These are phyloP conservation scores for Tuctoria greenei DNA, from an alignment of 176 grass and related monocot species.

Conservation along the genomic window DNA sequence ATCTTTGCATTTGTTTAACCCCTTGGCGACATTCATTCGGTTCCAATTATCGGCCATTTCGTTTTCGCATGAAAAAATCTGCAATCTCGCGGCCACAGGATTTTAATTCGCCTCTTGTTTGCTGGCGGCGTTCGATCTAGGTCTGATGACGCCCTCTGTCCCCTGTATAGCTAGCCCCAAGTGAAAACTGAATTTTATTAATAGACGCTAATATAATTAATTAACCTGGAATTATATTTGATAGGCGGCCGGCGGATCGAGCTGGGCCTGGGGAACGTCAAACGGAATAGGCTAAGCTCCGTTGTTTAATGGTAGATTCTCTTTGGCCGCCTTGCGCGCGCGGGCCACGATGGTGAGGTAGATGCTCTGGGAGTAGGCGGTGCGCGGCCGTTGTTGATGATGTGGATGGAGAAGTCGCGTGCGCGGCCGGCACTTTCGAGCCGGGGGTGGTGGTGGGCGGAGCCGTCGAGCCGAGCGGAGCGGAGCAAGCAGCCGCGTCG, in stretches of 20 bases:
- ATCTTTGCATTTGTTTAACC: constrained; percentile 38
- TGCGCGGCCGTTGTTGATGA: constrained; percentile 5
- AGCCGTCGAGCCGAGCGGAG: no score
- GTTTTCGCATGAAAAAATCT: constrained; percentile 37
- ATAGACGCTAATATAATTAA: no score
- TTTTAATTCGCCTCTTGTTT: neutral
- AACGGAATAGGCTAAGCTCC: constrained; percentile 15
- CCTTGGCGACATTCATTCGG: constrained; percentile 2
- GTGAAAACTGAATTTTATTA: constrained; percentile 9
- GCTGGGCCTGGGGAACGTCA: neutral
- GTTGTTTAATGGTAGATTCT: constrained; percentile 43
- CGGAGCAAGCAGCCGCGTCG: neutral
- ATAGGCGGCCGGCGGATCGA: constrained; percentile 28
- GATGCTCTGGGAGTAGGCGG: no score
- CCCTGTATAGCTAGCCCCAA: no score
- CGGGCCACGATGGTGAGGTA: constrained; percentile 8
- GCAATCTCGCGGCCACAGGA: constrained; percentile 3
- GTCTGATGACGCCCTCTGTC: neutral
- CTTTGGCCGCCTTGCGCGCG: neutral
- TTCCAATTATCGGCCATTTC: constrained; percentile 37
- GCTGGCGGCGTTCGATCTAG: constrained; percentile 27
- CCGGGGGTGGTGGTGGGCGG: neutral
- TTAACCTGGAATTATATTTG: no score
- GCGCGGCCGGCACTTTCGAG: constrained; percentile 12
- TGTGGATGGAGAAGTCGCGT: constrained; percentile 38